Percentiles rank a stretch among this genome's conserved stretches.
Conservation (phyloP, 345 rosid genomes). For the Orychophragmus violaceus region DNA sequence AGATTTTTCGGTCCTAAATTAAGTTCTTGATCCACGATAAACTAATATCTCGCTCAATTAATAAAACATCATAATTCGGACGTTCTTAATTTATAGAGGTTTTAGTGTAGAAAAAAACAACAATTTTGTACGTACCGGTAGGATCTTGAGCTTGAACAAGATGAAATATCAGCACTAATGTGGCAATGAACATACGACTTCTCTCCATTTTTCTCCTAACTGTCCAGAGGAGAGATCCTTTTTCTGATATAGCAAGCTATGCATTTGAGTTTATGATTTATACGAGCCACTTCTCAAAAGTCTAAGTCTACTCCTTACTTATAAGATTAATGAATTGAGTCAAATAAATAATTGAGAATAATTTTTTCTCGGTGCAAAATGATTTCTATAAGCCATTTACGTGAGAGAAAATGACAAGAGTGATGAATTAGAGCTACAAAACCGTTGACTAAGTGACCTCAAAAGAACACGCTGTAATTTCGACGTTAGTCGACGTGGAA, state of each 20-base stretch:
- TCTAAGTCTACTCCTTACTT: constrained; percentile 2
- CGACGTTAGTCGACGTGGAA: neutral
- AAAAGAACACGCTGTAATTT: neutral
- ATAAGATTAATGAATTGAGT: neutral
- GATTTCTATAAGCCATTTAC: neutral
- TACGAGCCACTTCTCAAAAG: constrained; percentile 8
- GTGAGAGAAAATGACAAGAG: constrained; percentile 1
- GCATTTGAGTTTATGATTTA: neutral
- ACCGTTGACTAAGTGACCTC: neutral
- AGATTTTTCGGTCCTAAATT: too few relatives aligned
- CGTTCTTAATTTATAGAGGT: too few relatives aligned
- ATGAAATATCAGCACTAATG: neutral
- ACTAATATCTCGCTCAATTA: too few relatives aligned
- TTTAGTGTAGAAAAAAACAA: too few relatives aligned
- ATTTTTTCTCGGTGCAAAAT: neutral
- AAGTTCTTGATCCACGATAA: too few relatives aligned
- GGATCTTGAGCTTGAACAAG: constrained; percentile 20
- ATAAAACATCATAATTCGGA: too few relatives aligned
- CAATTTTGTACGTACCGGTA: neutral
- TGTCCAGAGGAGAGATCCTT: neutral
- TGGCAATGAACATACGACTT: neutral
- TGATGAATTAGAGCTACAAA: neutral
- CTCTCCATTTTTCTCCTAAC: constrained; percentile 5
- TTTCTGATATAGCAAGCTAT: neutral
- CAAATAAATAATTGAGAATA: neutral